Evolutionary conservation across 352 stramenopile genomes (phyloP), one percentile per base, ranked within the genome.

Genomic region (Globisporangium splendens): DNA sequence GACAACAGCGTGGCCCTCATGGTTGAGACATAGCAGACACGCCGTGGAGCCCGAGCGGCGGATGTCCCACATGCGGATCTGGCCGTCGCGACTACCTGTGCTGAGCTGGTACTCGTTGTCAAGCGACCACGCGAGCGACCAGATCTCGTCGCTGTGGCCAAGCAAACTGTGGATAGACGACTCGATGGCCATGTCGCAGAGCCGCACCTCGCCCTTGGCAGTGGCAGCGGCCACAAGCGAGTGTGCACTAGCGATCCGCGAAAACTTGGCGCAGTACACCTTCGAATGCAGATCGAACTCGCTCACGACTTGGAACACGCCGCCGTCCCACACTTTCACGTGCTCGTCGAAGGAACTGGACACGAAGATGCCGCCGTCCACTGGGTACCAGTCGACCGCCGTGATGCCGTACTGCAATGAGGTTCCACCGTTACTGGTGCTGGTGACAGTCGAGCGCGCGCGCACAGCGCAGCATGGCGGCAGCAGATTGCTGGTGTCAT

Each of bases 61-160:
- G 46, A 96, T 91, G 60, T 96, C 88, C 88, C 88, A 96, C 24
- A 96, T 54, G 17, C 86, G 78, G 41, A 95, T 76, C 51, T 88
- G 75, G 22, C 79, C 82, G 56, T 84, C 70, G 63, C 74, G 65
- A 12, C 72, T 72, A 14, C 79, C 88, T 0, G 83, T 83, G 2
- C 68, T 63, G 18, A 96, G 61, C 11, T 93, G 47, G 63, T 85
- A 94, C 62, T 96, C 87, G 59, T 81, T 84, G 17, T 33, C 56
- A 0, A 61, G 68, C 1, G 85, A 88, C 88, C 88, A 96, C 18
- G 84, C 78, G 20, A 95, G 59, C 13, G 79, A 76, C 73, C 75
- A 92, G 22, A 96, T 57, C 56, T 88, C 79, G 33, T 91, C 83
- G 35, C 76, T 70, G 61, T 96, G 88, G 3, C 88, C 88, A 18